Percentiles rank a stretch among this genome's conserved stretches.
Conservation (phyloP, 2,329 filamentous ascomycete species). For the Rasamsonia emersonii region DNA sequence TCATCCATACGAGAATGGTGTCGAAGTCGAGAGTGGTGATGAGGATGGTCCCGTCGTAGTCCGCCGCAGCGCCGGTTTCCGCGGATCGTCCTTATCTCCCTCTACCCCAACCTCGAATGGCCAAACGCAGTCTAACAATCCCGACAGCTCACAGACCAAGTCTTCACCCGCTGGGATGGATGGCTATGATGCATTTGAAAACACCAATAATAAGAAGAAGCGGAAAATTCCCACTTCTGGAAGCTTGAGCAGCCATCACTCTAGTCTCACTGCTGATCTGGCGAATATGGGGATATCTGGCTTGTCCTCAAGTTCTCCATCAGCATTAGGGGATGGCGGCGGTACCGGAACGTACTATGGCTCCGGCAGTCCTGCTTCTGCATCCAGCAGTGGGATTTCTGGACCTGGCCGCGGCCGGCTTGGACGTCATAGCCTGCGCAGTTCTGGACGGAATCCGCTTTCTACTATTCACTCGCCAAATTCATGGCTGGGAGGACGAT, state of each 20-base stretch:
- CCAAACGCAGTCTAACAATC: constrained; percentile 18
- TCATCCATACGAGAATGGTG: constrained; percentile 45
- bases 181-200: constrained; percentile 95
- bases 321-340: constrained; percentile 37
- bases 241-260: constrained; percentile 53
- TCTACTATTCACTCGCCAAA: constrained; percentile 48
- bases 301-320: constrained; percentile 37
- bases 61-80: constrained; percentile 33
- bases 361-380: constrained; percentile 42
- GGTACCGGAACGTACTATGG: constrained; percentile 48
- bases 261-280: constrained; percentile 54
- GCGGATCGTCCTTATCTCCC: constrained; percentile 28
- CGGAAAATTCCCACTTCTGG: constrained; percentile 90
- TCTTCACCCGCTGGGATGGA: constrained; percentile 67
- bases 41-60: constrained; percentile 43
- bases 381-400: constrained; percentile 62
- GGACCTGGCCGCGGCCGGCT: constrained; percentile 78
- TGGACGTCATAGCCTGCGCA: constrained; percentile 47
- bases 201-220: constrained; percentile 99
- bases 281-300: constrained; percentile 53
- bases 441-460: constrained; percentile 53
- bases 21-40: constrained; percentile 54
- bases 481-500: constrained; percentile 44
- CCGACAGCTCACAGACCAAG: constrained; percentile 28
- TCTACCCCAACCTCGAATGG: constrained; percentile 19